Evolutionary conservation across 345 rosid genomes (phyloP).

Genomic region (Corymbia maculata): DNA sequence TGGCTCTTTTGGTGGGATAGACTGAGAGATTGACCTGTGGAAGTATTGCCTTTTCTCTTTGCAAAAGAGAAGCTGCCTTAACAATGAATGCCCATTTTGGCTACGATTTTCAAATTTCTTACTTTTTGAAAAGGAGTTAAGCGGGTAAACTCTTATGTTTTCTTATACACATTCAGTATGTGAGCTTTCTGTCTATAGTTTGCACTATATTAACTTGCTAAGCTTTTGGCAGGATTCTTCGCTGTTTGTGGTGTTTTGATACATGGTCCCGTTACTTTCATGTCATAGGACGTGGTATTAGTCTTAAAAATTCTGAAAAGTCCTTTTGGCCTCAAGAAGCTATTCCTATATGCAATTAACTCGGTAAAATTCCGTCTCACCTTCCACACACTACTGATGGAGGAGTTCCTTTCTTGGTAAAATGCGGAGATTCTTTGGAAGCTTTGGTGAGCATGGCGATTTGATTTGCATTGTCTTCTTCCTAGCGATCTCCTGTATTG

Average conservation of each 20-base stretch:
- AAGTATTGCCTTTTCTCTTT: not conserved
- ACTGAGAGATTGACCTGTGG: not conserved
- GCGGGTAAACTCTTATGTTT: constrained; percentile 29
- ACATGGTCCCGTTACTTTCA: constrained; percentile 33
- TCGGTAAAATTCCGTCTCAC: constrained; percentile 3
- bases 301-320: constrained; percentile 9
- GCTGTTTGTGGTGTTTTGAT: constrained; percentile 33
- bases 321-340: constrained; percentile 23
- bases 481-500: not conserved
- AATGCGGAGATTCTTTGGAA: not conserved
- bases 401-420: not conserved
- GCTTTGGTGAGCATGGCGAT: not conserved
- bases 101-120: constrained; percentile 16
- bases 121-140: constrained; percentile 24
- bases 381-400: not conserved
- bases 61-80: constrained; percentile 6
- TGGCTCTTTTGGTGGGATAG: not conserved
- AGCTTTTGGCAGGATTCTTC: constrained; percentile 52
- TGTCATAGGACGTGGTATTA: constrained; percentile 27
- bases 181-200: constrained; percentile 9
- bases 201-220: constrained; percentile 20
- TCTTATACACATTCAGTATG: not conserved
- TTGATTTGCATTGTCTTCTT: not conserved
- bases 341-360: constrained; percentile 7
- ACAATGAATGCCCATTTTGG: constrained; percentile 15